phyloP scores from a whole-genome alignment of 2,329 filamentous ascomycete genomes.

The Mycogone perniciosa region DNA sequence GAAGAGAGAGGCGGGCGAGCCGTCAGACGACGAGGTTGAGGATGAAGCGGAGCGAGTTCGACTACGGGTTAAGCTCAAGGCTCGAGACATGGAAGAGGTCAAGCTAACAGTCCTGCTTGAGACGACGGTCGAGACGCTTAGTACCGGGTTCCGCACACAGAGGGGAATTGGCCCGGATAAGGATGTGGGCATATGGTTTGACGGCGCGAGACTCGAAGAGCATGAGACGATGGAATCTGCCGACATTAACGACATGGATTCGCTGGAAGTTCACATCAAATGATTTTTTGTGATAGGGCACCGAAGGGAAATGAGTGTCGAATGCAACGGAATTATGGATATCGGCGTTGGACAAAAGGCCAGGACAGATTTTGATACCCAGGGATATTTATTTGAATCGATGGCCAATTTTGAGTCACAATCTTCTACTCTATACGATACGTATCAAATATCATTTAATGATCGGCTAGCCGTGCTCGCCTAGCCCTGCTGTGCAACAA shows the following conservation, averaged over 20 bases:
- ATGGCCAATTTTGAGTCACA: not conserved
- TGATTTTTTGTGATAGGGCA: slow-evolving; percentile 22
- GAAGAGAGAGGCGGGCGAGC: slow-evolving; percentile 35
- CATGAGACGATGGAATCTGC: slow-evolving; percentile 55
- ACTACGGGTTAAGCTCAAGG: slow-evolving; percentile 48
- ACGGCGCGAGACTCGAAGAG: slow-evolving; percentile 64
- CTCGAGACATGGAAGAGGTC: slow-evolving; percentile 43
- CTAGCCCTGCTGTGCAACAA: too few species aligned
- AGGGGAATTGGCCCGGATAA: slow-evolving; percentile 45
- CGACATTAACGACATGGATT: slow-evolving; percentile 69
- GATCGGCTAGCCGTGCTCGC: too few species aligned
- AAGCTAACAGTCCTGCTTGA: slow-evolving; percentile 46
- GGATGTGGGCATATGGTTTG: slow-evolving; percentile 60
- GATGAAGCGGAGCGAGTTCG: slow-evolving; percentile 24
- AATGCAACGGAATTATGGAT: slow-evolving; percentile 1
- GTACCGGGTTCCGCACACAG: slow-evolving; percentile 53
- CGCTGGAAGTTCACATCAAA: slow-evolving; percentile 65
- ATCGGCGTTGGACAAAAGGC: slow-evolving; percentile 12
- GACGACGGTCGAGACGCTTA: slow-evolving; percentile 56
- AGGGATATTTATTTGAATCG: slow-evolving; percentile 15
- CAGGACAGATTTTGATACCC: slow-evolving; percentile 24
- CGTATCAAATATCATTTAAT: too few species aligned
- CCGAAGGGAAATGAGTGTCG: not conserved
- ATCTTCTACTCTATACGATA: not conserved
- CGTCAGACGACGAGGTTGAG: slow-evolving; percentile 27